These are phyloP conservation scores for Allomyces macrogynus DNA, from an alignment of 192 early-diverging fungal genomes.

Conservation along the genomic window DNA sequence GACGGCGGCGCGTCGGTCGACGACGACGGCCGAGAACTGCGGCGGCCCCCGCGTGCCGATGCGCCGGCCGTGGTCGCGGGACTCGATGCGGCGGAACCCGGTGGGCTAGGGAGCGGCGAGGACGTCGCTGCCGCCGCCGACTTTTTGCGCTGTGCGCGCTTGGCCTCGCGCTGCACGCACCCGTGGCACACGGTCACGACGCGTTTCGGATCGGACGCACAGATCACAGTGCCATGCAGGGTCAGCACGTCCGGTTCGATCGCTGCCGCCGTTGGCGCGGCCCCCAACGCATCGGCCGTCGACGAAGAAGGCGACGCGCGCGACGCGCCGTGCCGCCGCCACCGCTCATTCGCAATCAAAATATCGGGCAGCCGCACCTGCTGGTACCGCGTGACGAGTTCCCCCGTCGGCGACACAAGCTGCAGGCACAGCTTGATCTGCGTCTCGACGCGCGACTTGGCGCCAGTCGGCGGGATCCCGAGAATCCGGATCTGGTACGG, in stretches of 20 bases:
- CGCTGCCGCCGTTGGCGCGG: background rate
- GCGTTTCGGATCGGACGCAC: background rate
- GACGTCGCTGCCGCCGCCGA: background rate
- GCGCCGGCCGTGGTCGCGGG: background rate
- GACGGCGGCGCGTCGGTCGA: background rate
- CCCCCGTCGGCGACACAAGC: constrained; percentile 31
- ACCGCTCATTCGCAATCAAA: constrained; percentile 49
- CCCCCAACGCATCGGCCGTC: background rate
- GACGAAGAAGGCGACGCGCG: background rate
- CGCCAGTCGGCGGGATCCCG: background rate
- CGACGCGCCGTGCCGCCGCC: background rate
- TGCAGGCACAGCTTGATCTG: constrained; percentile 84
- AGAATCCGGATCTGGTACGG: background rate
- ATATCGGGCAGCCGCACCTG: constrained; percentile 31
- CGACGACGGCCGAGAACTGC: background rate
- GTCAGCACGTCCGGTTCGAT: background rate
- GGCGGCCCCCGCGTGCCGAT: background rate
- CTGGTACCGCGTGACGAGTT: background rate
- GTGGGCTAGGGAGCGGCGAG: background rate
- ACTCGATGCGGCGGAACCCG: background rate
- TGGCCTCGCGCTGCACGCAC: background rate
- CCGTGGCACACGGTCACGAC: background rate
- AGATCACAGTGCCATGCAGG: background rate
- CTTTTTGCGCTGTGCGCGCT: background rate
- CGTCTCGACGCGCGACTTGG: constrained; percentile 80